A percentile compares a stretch with the other conserved stretches of the same genome.
Conservation (phyloP, 1,139 yeast species). For the Saccharomyces pastorianus region DNA sequence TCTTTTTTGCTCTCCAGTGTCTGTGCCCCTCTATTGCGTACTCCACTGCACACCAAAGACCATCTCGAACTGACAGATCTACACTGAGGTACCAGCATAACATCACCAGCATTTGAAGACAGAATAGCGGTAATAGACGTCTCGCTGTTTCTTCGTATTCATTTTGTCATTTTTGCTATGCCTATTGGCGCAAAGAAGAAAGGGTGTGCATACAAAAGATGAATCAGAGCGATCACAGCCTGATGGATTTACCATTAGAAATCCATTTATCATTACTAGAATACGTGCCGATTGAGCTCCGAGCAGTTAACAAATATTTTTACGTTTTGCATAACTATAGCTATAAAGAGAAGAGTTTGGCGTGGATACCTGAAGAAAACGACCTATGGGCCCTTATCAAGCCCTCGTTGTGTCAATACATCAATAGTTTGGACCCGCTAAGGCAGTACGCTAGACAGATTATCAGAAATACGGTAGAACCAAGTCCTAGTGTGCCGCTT, state of each 20-base stretch:
- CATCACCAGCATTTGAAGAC: neutral
- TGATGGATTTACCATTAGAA: slow-evolving; percentile 5
- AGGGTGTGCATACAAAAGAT: neutral
- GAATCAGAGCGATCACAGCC: neutral
- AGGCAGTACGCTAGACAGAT: neutral
- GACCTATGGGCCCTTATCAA: neutral
- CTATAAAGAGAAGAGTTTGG: neutral
- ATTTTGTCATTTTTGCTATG: neutral
- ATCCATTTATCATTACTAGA: slow-evolving; percentile 1
- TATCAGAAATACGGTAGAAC: neutral
- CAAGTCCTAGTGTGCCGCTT: neutral
- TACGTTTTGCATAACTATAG: slow-evolving; percentile 2
- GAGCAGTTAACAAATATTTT: neutral
- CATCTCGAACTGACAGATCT: neutral
- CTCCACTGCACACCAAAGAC: neutral
- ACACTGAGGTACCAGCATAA: neutral
- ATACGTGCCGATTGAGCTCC: slow-evolving; percentile 2
- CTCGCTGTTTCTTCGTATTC: neutral
- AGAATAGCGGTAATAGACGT: neutral
- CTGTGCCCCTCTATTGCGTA: neutral
- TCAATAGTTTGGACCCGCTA: slow-evolving; percentile 2
- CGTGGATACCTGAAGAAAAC: neutral
- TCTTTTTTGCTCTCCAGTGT: neutral
- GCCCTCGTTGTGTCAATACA: neutral
- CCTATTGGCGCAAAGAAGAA: neutral